Evolutionary conservation across 495 filamentous ascomycete species (phyloP).

Genomic region (Apodospora peruviana): DNA sequence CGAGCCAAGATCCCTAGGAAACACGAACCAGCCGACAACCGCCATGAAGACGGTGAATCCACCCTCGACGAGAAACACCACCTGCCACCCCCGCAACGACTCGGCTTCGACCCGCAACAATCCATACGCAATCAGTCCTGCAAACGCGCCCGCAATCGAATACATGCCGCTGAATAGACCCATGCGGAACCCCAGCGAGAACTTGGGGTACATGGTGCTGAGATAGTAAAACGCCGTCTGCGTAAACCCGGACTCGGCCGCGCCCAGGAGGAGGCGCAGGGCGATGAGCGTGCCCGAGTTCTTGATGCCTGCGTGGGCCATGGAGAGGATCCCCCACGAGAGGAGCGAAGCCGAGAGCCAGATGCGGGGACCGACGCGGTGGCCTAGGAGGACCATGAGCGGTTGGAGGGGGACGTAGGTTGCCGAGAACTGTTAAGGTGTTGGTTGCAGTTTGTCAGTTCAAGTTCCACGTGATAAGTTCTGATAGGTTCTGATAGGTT

Average conservation of each 20-base stretch:
- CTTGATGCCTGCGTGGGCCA: conserved; percentile 49
- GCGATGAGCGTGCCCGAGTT: conserved; percentile 40
- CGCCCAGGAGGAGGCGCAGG: conserved; percentile 51
- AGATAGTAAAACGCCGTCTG: conserved; percentile 50
- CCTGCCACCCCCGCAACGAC: conserved; percentile 46
- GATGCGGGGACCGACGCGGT: conserved; percentile 49
- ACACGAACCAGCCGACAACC: conserved; percentile 55
- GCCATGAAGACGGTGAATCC: conserved; percentile 38
- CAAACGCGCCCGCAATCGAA: conserved; percentile 48
- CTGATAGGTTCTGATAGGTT: no score
- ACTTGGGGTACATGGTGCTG: conserved; percentile 60
- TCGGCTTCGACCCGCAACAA: conserved; percentile 44
- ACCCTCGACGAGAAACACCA: conserved; percentile 52
- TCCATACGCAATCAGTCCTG: conserved; percentile 55
- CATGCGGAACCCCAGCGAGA: conserved; percentile 51
- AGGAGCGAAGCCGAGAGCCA: conserved; percentile 45
- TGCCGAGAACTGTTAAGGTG: conserved; percentile 44
- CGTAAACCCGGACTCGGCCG: conserved; percentile 55
- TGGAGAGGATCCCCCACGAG: conserved; percentile 36
- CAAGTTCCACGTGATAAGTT: no score
- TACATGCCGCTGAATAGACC: conserved; percentile 55
- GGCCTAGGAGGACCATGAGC: conserved; percentile 40
- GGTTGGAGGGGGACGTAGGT: conserved; percentile 54
- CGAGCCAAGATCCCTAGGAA: conserved; percentile 40
- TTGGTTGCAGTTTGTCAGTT: neutral